phyloP scores from a whole-genome alignment of 1,284 basidiomycete genomes.

The Schizophyllum amplum region DNA sequence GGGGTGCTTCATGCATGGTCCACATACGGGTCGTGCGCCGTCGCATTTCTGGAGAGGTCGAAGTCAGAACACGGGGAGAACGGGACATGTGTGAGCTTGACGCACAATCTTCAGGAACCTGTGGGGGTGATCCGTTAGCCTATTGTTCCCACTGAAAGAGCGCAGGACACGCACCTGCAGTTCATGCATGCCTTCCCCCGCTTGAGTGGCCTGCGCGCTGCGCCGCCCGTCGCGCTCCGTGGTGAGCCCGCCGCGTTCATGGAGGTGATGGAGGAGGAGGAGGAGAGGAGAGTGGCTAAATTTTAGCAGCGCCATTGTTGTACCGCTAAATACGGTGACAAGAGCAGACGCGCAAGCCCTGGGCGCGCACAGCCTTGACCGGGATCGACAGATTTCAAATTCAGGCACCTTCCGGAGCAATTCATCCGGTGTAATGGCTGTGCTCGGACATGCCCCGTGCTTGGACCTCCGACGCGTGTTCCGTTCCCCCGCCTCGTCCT shows the following conservation, averaged over 20 bases:
- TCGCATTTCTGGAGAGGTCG: constrained; percentile 33
- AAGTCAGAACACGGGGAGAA: constrained; percentile 2
- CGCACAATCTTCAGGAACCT: constrained; percentile 55
- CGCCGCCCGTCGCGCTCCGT: not conserved
- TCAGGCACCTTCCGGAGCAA: not conserved
- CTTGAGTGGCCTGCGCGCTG: constrained; percentile 24
- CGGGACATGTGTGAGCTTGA: constrained; percentile 7
- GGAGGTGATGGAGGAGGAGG: not conserved
- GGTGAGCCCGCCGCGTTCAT: not conserved
- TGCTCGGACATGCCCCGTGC: not conserved
- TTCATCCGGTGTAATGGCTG: not conserved
- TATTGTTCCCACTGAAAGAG: not conserved
- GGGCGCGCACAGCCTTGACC: not conserved
- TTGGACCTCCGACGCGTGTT: not conserved
- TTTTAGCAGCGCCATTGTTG: not conserved
- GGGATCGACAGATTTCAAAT: not conserved
- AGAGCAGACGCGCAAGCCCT: too few relatives aligned
- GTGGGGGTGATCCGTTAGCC: constrained; percentile 1
- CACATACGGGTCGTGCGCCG: constrained; percentile 35
- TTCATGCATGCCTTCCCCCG: constrained; percentile 38
- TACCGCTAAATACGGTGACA: not conserved
- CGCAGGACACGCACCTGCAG: constrained; percentile 27
- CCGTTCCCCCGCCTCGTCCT: not conserved
- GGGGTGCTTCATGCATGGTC: constrained; percentile 32
- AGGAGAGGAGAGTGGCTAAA: not conserved